Evolutionary conservation across 2,329 filamentous ascomycete species (phyloP).

Genomic region (Berkeleyomyces basicola): DNA sequence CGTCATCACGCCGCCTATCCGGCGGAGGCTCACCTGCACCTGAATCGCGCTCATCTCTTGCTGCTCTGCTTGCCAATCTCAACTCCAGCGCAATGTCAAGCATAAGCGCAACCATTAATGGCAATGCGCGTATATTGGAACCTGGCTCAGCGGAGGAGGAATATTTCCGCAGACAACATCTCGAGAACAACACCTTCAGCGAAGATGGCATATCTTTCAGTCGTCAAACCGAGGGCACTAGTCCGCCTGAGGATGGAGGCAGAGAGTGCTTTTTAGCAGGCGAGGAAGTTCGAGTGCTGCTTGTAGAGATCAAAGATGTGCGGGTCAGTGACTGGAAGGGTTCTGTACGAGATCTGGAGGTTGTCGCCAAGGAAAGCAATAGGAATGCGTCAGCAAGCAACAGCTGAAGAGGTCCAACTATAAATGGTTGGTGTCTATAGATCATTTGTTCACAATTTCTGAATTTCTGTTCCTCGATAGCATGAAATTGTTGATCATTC

Average conservation of each 20-base stretch:
- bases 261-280: constrained; percentile 57
- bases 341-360: constrained; percentile 50
- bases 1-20: constrained; percentile 41
- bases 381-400: not conserved
- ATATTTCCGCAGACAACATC: constrained; percentile 68
- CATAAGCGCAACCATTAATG: constrained; percentile 88
- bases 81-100: constrained; percentile 77
- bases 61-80: constrained; percentile 70
- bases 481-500: not conserved
- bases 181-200: constrained; percentile 84
- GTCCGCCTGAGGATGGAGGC: constrained; percentile 30
- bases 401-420: not conserved
- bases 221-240: constrained; percentile 20
- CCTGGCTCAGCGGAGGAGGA: constrained; percentile 63
- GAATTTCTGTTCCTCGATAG: not conserved
- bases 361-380: not conserved
- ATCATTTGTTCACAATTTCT: too few species aligned
- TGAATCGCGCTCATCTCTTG: constrained; percentile 55
- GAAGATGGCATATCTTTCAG: constrained; percentile 27
- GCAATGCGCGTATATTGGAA: constrained; percentile 59
- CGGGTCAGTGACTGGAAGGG: constrained; percentile 92
- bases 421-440: not conserved
- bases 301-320: constrained; percentile 70
- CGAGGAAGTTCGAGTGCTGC: constrained; percentile 72
- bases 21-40: constrained; percentile 48